These are phyloP conservation scores for Adansonia digitata DNA, from an alignment of 345 rosid species.

Conservation along the genomic window DNA sequence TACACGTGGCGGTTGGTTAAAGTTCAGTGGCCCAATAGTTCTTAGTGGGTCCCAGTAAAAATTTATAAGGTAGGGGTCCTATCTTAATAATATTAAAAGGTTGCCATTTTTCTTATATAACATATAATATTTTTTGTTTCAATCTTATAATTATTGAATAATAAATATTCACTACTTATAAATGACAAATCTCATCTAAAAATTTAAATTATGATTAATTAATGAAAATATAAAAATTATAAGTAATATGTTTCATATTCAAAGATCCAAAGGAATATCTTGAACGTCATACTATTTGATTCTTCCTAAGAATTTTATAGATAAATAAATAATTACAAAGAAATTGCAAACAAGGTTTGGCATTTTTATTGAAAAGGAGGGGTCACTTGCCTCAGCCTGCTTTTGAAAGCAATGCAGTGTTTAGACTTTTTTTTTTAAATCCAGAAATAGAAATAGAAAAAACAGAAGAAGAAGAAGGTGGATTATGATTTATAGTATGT, in stretches of 20 bases:
- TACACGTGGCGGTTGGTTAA: slow-evolving; percentile 20
- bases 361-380: neutral
- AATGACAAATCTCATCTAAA: too few relatives aligned
- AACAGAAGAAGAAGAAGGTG: neutral
- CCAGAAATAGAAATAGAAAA: too few relatives aligned
- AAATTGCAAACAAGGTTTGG: neutral
- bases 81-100: neutral
- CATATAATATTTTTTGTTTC: neutral
- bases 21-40: neutral
- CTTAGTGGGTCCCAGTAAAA: neutral
- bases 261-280: neutral
- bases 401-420: neutral
- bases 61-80: slow-evolving; percentile 24
- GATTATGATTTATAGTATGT: neutral
- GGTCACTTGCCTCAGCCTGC: neutral
- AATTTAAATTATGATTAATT: too few relatives aligned
- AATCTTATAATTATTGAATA: too few relatives aligned
- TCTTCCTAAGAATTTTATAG: neutral
- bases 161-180: neutral
- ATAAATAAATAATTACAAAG: neutral
- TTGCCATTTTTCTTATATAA: too few relatives aligned
- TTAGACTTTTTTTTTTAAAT: neutral
- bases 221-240: too few relatives aligned
- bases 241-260: too few relatives aligned
- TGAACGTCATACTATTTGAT: neutral